Percentiles rank a stretch among this genome's conserved stretches.
phyloP scores from a whole-genome alignment of 208 protist genomes.

The Trichomonas gallinae region DNA sequence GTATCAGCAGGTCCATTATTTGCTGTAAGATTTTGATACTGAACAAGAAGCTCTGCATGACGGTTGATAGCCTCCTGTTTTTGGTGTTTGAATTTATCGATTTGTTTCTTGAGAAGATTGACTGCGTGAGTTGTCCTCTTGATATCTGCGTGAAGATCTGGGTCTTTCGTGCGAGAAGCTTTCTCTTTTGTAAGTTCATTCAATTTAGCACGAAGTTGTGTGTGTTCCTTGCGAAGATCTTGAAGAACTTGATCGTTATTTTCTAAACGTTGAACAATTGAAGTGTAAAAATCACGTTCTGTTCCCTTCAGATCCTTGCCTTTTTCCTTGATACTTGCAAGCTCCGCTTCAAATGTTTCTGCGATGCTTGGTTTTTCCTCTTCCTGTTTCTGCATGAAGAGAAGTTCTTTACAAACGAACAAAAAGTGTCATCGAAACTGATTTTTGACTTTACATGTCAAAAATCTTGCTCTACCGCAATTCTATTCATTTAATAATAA shows the following conservation, averaged over 20 bases:
- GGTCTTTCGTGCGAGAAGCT: not conserved
- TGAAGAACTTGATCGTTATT: not conserved
- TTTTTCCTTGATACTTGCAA: not conserved
- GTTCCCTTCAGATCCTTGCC: not conserved
- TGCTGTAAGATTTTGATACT: not conserved
- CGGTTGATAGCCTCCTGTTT: not conserved
- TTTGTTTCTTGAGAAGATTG: not conserved
- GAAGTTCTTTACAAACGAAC: too few relatives aligned
- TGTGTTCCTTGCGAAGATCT: not conserved
- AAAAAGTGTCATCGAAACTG: too few relatives aligned
- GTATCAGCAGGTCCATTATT: not conserved
- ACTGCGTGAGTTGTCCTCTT: not conserved
- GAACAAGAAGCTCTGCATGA: not conserved
- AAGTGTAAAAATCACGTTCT: not conserved
- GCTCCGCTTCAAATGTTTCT: not conserved
- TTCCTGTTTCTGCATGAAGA: not conserved
- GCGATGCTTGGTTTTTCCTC: not conserved
- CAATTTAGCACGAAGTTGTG: not conserved
- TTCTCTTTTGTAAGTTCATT: not conserved
- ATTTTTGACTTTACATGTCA: too few relatives aligned
- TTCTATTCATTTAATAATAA: too few relatives aligned
- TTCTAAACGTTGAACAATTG: not conserved
- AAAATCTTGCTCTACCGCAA: too few relatives aligned
- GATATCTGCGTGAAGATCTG: not conserved
- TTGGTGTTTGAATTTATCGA: not conserved